A percentile compares a stretch with the other conserved stretches of the same genome.
Evolutionary conservation across 2,329 filamentous ascomycete species (phyloP).

Genomic region (Diaporthe helianthi): DNA sequence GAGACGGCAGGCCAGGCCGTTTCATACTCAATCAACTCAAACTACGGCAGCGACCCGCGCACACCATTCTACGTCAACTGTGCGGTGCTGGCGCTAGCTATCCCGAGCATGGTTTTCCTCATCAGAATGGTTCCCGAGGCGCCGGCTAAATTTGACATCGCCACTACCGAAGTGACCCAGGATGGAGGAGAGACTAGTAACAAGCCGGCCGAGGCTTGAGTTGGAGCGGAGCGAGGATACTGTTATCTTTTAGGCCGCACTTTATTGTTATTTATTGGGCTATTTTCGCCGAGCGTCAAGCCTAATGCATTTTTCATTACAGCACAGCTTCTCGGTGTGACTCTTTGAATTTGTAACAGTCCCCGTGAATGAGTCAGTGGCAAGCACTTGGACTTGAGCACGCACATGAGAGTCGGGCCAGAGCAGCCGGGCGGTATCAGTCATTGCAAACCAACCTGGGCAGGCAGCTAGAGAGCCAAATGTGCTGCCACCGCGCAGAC

Average conservation of each 20-base stretch:
- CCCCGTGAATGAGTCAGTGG: conserved; percentile 19
- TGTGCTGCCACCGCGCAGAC: not conserved
- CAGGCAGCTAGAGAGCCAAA: not conserved
- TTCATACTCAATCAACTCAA: conserved; percentile 43
- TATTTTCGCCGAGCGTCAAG: conserved; percentile 13
- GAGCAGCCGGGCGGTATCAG: conserved; percentile 1
- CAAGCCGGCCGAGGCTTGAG: conserved; percentile 11
- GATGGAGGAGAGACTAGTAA: conserved; percentile 7
- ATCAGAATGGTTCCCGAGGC: conserved; percentile 31
- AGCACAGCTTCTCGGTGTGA: conserved; percentile 8
- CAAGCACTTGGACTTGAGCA: no score
- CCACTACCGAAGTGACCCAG: conserved; percentile 15
- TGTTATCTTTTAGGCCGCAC: not conserved
- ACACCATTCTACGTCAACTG: conserved; percentile 33
- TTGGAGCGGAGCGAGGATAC: not conserved
- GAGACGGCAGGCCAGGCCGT: conserved; percentile 43
- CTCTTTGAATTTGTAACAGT: conserved; percentile 8
- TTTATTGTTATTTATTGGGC: not conserved
- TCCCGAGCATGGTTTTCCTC: conserved; percentile 31
- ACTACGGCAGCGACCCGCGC: conserved; percentile 30
- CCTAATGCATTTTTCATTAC: conserved; percentile 24
- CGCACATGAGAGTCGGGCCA: not conserved
- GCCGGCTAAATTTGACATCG: conserved; percentile 32
- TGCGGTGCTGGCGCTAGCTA: conserved; percentile 26
- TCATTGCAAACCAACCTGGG: not conserved